Evolutionary conservation across 2,329 filamentous ascomycete species (phyloP).

Genomic region (Bipolaris oryzae): DNA sequence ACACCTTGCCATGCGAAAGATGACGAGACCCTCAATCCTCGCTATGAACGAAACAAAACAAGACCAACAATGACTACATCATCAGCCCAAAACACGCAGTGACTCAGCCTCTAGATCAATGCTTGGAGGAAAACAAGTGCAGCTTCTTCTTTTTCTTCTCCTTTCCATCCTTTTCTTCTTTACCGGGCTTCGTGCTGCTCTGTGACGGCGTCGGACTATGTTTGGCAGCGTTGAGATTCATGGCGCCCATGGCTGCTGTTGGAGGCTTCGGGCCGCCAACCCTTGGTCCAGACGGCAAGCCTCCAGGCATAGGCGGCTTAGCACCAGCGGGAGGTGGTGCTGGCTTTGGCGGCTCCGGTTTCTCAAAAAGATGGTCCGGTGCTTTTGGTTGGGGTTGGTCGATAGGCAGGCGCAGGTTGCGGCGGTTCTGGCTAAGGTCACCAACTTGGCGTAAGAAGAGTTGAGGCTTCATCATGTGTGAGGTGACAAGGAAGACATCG

Average conservation of each 20-base stretch:
- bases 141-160: constrained; percentile 63
- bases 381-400: constrained; percentile 81
- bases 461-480: constrained; percentile 88
- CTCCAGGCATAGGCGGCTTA: constrained; percentile 35
- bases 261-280: constrained; percentile 39
- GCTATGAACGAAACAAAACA: constrained; percentile 21
- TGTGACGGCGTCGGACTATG: constrained; percentile 22
- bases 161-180: constrained; percentile 37
- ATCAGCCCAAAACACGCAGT: constrained; percentile 4
- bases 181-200: constrained; percentile 25
- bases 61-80: constrained; percentile 14
- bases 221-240: constrained; percentile 39
- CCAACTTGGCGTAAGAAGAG: constrained; percentile 83
- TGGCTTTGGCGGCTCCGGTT: constrained; percentile 63
- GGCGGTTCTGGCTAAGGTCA: constrained; percentile 76
- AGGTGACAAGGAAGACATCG: constrained; percentile 87
- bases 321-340: constrained; percentile 57
- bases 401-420: constrained; percentile 77
- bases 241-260: constrained; percentile 42
- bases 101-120: constrained; percentile 20
- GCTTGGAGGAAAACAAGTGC: constrained; percentile 57
- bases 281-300: constrained; percentile 40
- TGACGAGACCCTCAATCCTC: constrained; percentile 7
- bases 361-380: constrained; percentile 84
- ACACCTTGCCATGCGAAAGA: constrained; percentile 20